phyloP scores from a whole-genome alignment of 768 basidiomycete species.

The Pleurotus eryngii region DNA sequence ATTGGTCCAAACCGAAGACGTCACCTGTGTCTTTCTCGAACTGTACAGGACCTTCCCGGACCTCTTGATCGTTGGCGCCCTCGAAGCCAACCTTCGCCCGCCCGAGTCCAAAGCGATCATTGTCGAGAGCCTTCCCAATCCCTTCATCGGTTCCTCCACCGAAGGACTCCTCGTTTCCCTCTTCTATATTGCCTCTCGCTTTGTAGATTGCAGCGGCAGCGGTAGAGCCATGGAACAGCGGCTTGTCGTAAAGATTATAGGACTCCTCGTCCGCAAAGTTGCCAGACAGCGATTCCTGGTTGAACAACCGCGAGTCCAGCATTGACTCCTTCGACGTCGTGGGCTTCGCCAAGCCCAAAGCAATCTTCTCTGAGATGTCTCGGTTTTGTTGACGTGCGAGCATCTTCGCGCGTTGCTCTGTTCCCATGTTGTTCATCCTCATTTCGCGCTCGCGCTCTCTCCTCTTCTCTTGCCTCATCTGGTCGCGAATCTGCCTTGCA shows the following conservation, averaged over 20 bases:
- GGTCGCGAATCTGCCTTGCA: conserved; percentile 80
- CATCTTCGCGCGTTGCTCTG: conserved; percentile 94
- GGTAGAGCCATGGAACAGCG: conserved; percentile 92
- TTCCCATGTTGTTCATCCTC: conserved; percentile 99
- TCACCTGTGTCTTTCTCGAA: conserved; percentile 98
- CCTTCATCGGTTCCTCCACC: conserved; percentile 96
- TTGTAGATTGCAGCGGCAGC: conserved; percentile 99
- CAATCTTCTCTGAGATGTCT: conserved; percentile 99
- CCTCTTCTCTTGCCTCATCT: conserved; percentile 89
- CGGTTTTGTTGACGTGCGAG: conserved; percentile 95
- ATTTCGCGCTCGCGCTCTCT: conserved; percentile 94
- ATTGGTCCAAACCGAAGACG: conserved; percentile 95
- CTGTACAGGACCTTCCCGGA: conserved; percentile 91
- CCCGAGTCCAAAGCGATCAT: conserved; percentile 92
- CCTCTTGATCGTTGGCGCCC: conserved; percentile 82
- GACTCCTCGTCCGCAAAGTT: conserved; percentile 89
- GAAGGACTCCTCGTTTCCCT: conserved; percentile 88
- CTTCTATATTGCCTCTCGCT: conserved; percentile 80
- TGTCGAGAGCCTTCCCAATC: conserved; percentile 83
- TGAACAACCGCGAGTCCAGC: conserved; percentile 96
- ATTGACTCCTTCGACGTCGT: conserved; percentile 95
- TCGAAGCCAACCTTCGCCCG: conserved; percentile 85
- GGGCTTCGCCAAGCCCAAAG: conserved; percentile 95
- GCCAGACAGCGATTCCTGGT: conserved; percentile 82
- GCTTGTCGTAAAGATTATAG: conserved; percentile 94